Conservation (phyloP, 2,329 filamentous ascomycete genomes). For the Pseudocercospora cruenta region DNA sequence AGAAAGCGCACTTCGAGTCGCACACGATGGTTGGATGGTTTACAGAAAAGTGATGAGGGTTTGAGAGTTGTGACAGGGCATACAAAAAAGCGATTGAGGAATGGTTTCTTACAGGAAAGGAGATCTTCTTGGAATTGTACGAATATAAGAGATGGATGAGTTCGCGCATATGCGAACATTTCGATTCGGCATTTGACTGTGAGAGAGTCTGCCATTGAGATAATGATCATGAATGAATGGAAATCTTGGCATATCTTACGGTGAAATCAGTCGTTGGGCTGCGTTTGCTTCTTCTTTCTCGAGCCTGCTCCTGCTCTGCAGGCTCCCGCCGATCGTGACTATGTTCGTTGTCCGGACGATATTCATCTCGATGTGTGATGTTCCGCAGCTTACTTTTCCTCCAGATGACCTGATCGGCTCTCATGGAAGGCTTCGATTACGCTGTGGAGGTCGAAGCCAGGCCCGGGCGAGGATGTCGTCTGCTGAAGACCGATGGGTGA, state of each 20-base stretch:
- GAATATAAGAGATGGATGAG: conserved; percentile 1
- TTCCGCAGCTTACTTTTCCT: no score
- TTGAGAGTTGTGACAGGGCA: background rate
- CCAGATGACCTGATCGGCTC: no score
- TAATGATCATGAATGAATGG: background rate
- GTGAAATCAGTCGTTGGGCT: background rate
- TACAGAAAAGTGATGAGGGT: background rate
- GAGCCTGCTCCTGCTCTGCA: background rate
- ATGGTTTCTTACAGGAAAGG: background rate
- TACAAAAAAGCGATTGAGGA: background rate
- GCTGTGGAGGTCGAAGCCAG: no score
- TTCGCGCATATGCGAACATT: background rate
- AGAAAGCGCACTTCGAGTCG: background rate
- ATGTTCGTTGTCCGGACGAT: no score
- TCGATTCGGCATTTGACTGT: background rate
- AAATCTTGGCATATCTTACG: background rate
- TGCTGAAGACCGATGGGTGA: no score
- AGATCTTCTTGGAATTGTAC: background rate
- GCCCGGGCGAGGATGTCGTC: no score
- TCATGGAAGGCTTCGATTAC: no score
- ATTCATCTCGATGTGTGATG: no score
- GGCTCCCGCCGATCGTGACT: no score
- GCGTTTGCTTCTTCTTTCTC: background rate
- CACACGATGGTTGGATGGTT: background rate
- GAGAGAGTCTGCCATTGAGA: conserved; percentile 2